Base-by-base conservation (phyloP, 768 basidiomycete genomes). In the Rhizopogon vinicolor region DNA sequence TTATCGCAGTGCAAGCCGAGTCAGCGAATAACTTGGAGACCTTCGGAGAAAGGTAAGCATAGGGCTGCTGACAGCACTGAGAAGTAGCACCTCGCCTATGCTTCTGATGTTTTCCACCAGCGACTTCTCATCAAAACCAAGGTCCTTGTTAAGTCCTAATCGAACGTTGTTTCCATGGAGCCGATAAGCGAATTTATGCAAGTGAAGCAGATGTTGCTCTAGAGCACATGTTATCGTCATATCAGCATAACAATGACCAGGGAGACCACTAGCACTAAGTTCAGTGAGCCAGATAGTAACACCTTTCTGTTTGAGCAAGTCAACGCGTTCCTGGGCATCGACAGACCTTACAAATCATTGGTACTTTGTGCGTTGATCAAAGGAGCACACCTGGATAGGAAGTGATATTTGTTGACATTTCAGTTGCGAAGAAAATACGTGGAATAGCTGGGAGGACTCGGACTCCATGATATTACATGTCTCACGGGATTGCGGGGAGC, bases 251-350 rank as follows among this genome's bases (percentile, higher is more conserved):
- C 3, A 18, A 19, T 10, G 10, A 4, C 25, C 25, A 25, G 29
- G 3, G 35, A 33, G 16, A 31, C 95, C 95, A 67, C 91, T 93
- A 7, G 90, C 95, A 64, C 92, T 94, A 16, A 98, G 82, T 6
- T 97, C 97, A 7, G 97, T 99, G 56, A 99, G 73, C 97, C 97
- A 99, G 68, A 98, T 83, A 0, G 96, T 98, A 5, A 87, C 81
- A 19, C 96, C 96, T 60, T 81, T 87, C 68, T 98, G 96, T 18
- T 79, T 74, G n/a, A 94, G 76, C 13, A 91, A 70, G 25, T 75
- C 63, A 18, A 75, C 71, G 56, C 96, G 88, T 73, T 96, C 93
- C 37, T 75, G 63, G 16, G 75, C 67, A 40, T 74, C 77, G 41
- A 96, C 86, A 46, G 91, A 87, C 48, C 93, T 89, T 92, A 62